Evolutionary conservation across 495 filamentous ascomycete genomes (phyloP).

Genomic region (Aspergillus bridgeri): DNA sequence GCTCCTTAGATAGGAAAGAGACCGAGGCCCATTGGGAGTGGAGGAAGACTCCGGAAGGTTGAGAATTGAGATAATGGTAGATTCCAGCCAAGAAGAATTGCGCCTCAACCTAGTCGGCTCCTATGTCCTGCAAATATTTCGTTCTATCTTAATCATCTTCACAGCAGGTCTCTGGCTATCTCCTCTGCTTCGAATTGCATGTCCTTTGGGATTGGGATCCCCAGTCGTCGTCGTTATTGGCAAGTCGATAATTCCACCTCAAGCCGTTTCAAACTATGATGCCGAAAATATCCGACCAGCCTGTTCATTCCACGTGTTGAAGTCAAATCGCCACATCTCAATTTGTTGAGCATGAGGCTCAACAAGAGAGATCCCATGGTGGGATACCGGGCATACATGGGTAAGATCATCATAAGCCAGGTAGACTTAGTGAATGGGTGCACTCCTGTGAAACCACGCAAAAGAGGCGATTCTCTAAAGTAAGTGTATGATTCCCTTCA

Average conservation of each 20-base stretch:
- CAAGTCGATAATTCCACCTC: background rate
- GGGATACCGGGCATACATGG: too few relatives aligned
- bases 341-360: too few relatives aligned
- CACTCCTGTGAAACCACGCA: too few relatives aligned
- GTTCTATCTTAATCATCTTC: background rate
- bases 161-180: background rate
- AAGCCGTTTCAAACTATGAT: too few relatives aligned
- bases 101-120: background rate
- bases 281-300: too few relatives aligned
- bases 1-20: background rate
- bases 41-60: background rate
- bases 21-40: background rate
- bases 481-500: too few relatives aligned
- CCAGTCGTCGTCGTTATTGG: background rate
- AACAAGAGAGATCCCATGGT: too few relatives aligned
- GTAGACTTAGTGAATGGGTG: too few relatives aligned
- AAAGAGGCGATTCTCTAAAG: too few relatives aligned
- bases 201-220: background rate
- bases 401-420: too few relatives aligned
- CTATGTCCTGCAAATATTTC: background rate
- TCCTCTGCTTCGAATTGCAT: background rate
- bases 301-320: too few relatives aligned
- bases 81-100: background rate
- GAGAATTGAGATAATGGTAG: background rate
- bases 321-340: too few relatives aligned